These are phyloP conservation scores for Aspergillus sclerotiicarbonarius DNA, from an alignment of 495 filamentous ascomycete species.

Conservation along the genomic window DNA sequence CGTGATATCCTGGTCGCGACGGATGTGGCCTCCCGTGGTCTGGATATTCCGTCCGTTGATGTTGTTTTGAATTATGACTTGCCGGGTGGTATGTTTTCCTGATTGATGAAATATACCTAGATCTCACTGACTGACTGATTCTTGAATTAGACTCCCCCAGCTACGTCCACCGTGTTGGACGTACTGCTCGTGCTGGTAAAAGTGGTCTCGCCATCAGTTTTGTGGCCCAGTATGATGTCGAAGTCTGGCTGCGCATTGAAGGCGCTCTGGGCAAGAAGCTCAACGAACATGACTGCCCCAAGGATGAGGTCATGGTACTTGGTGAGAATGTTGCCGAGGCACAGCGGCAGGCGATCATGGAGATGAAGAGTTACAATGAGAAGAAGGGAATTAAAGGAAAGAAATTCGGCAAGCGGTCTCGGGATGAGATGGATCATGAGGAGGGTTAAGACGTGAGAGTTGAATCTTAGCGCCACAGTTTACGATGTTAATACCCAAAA, in stretches of 20 bases:
- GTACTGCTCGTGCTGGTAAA: constrained; percentile 88
- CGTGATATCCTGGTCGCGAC: constrained; percentile 91
- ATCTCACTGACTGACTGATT: not conserved
- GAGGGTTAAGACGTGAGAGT: constrained; percentile 42
- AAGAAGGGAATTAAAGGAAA: constrained; percentile 64
- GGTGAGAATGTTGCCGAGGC: constrained; percentile 77
- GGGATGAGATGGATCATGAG: constrained; percentile 83
- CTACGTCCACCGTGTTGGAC: constrained; percentile 92
- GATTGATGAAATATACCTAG: constrained; percentile 15
- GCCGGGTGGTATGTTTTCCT: constrained; percentile 51
- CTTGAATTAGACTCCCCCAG: constrained; percentile 56
- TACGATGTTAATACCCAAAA: constrained; percentile 12
- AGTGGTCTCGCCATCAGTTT: constrained; percentile 78
- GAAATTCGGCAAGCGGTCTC: constrained; percentile 59
- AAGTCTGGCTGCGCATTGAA: constrained; percentile 84
- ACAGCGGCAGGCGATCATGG: constrained; percentile 72
- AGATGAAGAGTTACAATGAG: constrained; percentile 83
- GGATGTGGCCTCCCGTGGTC: constrained; percentile 89
- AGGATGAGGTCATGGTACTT: constrained; percentile 88
- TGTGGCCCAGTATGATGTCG: constrained; percentile 89
- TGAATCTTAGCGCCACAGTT: not conserved
- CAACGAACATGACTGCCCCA: constrained; percentile 60
- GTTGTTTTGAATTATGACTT: constrained; percentile 86
- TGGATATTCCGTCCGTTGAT: constrained; percentile 93
- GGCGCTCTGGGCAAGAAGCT: constrained; percentile 74